Base-by-base conservation (phyloP, 2,329 filamentous ascomycete genomes). In the Cladophialophora carrionii region DNA sequence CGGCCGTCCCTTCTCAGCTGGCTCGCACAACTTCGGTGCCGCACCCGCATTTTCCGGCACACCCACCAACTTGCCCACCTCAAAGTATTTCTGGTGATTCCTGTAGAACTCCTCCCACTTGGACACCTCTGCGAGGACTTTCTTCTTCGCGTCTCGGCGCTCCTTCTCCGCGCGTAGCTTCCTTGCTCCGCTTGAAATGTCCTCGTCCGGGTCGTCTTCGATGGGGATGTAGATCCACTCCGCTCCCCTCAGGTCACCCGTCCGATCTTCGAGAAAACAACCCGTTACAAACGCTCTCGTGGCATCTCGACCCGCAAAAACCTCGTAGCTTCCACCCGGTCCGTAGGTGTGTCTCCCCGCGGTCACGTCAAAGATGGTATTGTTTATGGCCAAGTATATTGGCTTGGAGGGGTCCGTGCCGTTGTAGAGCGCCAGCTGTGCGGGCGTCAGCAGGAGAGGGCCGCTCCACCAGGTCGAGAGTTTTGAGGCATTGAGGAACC, bases 251-350 rank as follows among this genome's bases (percentile, higher is more conserved):
- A 97, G 80, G 79, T 99, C 95, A 3, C 90, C 84, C 1, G 88
- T 95, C 34, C 88, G 82, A 81, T 99, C 95, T 69, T 92, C 89
- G 46, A 86, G 81, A 80, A 99, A 99, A 78, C 95, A 99, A 20
- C 91, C 92, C 1, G 95, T 98, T 9, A 99, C 88, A 77, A 92
- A 99, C 22, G 89, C 92, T 56, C 95, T 89, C 14, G 90, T 87
- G 37, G 94, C 93, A 78, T 99, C 95, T 68, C 84, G 84, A 66
- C 94, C 95, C 0, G 92, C 87, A 77, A 99, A 96, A 79, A 90
- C 88, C 73, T 88, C 84, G 82, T 99, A 99, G 43, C 87, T 87
- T 4, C 93, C 95, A 31, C 92, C 92, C 0, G 93, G 89, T 0
- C 91, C 91, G 80, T 95, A 95, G 65, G 79, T 76, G 22, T 82